Conservation (phyloP, 306 rosid genomes). For the Quercus alba region DNA sequence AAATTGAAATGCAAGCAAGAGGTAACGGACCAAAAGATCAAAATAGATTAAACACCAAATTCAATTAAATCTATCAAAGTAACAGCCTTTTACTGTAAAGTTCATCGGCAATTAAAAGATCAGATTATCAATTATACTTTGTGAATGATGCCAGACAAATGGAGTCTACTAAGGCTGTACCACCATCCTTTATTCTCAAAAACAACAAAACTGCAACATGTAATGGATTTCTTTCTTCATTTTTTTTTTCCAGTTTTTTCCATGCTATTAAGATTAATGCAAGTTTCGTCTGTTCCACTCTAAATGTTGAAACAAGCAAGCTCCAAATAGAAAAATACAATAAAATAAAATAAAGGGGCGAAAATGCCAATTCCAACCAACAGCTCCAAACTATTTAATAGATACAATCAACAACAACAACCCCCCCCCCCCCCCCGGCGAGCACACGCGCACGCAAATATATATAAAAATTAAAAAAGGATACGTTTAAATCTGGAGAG, state of each 20-base stretch:
- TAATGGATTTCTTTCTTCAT: background rate
- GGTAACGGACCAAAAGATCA: background rate
- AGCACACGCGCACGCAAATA: fast-evolving
- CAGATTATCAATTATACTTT: background rate
- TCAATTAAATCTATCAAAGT: background rate
- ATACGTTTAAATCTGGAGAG: too few relatives aligned
- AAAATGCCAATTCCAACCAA: background rate
- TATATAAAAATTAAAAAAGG: too few relatives aligned
- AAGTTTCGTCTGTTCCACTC: too few relatives aligned
- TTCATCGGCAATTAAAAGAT: background rate
- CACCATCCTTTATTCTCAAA: background rate
- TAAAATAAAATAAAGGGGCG: too few relatives aligned
- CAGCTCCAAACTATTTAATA: too few relatives aligned
- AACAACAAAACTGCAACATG: background rate
- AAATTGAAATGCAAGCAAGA: background rate
- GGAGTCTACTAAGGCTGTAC: background rate
- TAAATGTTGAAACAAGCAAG: too few relatives aligned
- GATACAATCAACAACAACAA: background rate
- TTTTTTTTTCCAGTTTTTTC: background rate
- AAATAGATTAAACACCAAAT: background rate
- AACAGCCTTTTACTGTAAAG: background rate
- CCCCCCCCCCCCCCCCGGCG: too few relatives aligned
- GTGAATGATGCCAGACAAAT: background rate
- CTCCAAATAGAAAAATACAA: too few relatives aligned
- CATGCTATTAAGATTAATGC: background rate